Conservation (phyloP, 2,329 filamentous ascomycete species). For the Ascomycota sp. region DNA sequence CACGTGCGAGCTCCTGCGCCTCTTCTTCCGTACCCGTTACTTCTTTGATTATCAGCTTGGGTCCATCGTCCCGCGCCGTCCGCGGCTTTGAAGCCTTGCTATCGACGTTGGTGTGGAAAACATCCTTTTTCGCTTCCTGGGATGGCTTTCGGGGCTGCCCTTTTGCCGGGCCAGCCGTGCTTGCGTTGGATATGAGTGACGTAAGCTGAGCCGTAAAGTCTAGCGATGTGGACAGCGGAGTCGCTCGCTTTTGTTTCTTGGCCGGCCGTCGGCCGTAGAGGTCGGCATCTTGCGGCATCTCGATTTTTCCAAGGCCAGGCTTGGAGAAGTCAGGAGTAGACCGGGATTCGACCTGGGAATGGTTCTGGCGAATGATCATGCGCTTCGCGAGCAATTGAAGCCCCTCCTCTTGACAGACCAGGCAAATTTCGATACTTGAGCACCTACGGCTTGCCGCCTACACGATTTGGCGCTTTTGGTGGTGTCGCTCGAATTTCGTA, state of each 20-base stretch:
- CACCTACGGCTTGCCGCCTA: no score
- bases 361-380: neutral
- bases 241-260: constrained; percentile 49
- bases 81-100: constrained; percentile 7
- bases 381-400: no score
- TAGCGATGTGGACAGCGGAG: constrained; percentile 51
- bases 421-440: no score
- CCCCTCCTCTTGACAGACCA: no score
- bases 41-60: constrained; percentile 29
- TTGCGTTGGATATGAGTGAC: constrained; percentile 46
- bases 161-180: constrained; percentile 20
- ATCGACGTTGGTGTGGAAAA: constrained; percentile 14
- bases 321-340: no score
- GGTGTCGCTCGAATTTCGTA: no score
- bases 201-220: constrained; percentile 80
- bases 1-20: constrained; percentile 47
- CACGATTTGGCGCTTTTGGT: no score
- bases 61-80: constrained; percentile 20
- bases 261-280: constrained; percentile 59
- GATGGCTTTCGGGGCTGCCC: constrained; percentile 24
- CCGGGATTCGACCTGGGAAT: no score
- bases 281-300: constrained; percentile 43
- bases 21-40: constrained; percentile 37
- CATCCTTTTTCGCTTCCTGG: constrained; percentile 27
- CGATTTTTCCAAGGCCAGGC: no score